Base-by-base conservation (phyloP, 2,329 filamentous ascomycete species). In the Coleophoma eucalyptorum region DNA sequence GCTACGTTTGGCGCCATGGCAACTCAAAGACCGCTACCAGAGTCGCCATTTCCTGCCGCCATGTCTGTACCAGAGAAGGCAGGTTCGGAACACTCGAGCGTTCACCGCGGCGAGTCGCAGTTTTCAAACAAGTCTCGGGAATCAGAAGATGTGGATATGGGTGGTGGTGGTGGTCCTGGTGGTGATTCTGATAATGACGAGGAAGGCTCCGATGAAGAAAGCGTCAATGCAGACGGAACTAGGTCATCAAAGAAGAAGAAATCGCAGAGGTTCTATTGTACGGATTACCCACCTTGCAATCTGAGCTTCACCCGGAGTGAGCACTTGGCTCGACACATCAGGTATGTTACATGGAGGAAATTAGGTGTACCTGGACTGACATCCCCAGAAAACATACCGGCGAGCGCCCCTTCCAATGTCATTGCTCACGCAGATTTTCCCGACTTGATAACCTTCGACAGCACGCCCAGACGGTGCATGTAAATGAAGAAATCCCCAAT, bases 401-500 rank as follows among this genome's bases (percentile, higher is more conserved):
- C 48, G 94, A 99, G 73, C 85, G 94, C 26, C 94, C 94, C 0
- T 99, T 97, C 63, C 89, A 95, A 69, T 99, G 94, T 60, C 94
- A 97, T 69, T 99, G 94, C 69, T 90, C 87, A 2, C 83, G 94
- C 46, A 83, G 91, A 50, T 99, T 99, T 67, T 97, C 94, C 10
- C 83, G 93, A 45, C 80, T 97, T 43, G 93, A 99, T 69, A 99
- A 99, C 65, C 75, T 99, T 47, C 84, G 94, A 52, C 94, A 99
- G 67, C 94, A 99, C 76, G 94, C 94, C 42, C 92, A 97, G 69
- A 97, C 94, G 0, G 94, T 99, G 1, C 94, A 99, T 67, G 89
- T 96, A 51, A 97, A 97, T 67, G 94, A 97, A 67, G 91, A 97
- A 51, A 99, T 99, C 33, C 94, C 94, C 3, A 84, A 86, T 38